These are phyloP conservation scores for Arthrobotrys iridis DNA, from an alignment of 2,329 filamentous ascomycete genomes.

Conservation along the genomic window DNA sequence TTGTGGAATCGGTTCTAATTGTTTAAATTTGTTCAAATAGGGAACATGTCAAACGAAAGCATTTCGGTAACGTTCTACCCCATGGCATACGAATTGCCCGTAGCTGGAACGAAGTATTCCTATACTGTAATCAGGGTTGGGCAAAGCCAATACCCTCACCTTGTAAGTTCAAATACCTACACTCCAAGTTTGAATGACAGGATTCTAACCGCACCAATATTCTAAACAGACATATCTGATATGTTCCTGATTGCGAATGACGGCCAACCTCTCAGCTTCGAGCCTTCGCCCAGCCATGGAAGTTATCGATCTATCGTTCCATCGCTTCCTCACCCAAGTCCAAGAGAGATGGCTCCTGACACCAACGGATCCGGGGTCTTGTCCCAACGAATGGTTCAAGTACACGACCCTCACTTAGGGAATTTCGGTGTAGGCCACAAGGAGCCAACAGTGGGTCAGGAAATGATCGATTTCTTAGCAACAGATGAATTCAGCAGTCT, in stretches of 20 bases:
- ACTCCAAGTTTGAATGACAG: background rate
- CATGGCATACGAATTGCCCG: background rate
- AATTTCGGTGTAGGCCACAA: background rate
- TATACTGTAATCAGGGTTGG: constrained; percentile 2
- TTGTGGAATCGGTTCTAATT: background rate
- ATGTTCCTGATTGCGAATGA: background rate
- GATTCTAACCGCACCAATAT: background rate
- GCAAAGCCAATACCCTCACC: background rate
- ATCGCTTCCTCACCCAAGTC: background rate
- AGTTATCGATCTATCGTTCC: background rate
- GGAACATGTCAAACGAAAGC: constrained; percentile 20
- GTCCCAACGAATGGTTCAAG: background rate
- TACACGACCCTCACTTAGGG: background rate
- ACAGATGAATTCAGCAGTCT: background rate
- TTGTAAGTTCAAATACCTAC: background rate
- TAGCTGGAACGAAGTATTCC: constrained; percentile 14
- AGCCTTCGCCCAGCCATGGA: background rate
- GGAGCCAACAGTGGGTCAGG: background rate
- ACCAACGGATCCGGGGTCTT: background rate
- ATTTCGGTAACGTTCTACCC: constrained; percentile 1
- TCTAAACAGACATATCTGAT: constrained; percentile 4
- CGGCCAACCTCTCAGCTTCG: background rate
- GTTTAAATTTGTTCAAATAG: background rate
- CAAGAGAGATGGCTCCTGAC: background rate
- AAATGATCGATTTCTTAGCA: background rate